These are phyloP conservation scores for Cruciata laevipes DNA, from an alignment of 257 asterid genomes.

Conservation along the genomic window DNA sequence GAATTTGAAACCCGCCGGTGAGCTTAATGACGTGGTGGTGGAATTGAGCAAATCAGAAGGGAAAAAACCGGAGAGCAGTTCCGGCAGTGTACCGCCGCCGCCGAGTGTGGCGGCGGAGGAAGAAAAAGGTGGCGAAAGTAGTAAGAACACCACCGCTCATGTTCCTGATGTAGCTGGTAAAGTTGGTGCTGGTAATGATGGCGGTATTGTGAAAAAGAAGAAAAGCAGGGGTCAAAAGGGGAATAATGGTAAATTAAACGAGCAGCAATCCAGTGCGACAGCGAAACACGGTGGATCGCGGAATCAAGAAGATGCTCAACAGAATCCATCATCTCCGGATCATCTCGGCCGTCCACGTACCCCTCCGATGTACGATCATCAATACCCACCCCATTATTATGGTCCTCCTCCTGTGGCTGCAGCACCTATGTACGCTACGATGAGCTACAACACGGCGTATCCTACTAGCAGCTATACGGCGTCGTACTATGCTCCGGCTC, in stretches of 20 bases:
- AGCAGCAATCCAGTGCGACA: slow-evolving; percentile 16
- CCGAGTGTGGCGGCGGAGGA: slow-evolving; percentile 26
- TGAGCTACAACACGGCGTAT: slow-evolving; percentile 60
- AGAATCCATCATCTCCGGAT: neutral
- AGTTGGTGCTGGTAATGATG: slow-evolving; percentile 19
- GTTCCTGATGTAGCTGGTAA: slow-evolving; percentile 11
- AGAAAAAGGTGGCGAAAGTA: slow-evolving; percentile 18
- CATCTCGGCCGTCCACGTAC: slow-evolving; percentile 38
- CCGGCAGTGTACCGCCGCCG: slow-evolving; percentile 12
- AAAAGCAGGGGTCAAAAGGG: slow-evolving; percentile 53
- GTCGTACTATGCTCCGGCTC: slow-evolving; percentile 44
- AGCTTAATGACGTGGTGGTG: slow-evolving; percentile 1
- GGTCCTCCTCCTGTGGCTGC: slow-evolving; percentile 15
- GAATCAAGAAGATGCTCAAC: slow-evolving; percentile 25
- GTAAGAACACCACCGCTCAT: neutral
- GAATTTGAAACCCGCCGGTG: slow-evolving; percentile 7
- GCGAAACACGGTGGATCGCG: slow-evolving; percentile 25
- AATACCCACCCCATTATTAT: slow-evolving; percentile 19
- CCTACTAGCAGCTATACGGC: slow-evolving; percentile 42
- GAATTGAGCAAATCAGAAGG: slow-evolving; percentile 25
- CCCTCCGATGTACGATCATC: slow-evolving; percentile 19
- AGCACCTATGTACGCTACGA: slow-evolving; percentile 31
- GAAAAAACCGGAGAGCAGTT: slow-evolving; percentile 25
- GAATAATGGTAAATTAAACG: slow-evolving; percentile 8
- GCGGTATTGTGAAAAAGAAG: slow-evolving; percentile 39